Evolutionary conservation across 805 yeast species (phyloP).

Genomic region (Wickerhamiella australiensis): DNA sequence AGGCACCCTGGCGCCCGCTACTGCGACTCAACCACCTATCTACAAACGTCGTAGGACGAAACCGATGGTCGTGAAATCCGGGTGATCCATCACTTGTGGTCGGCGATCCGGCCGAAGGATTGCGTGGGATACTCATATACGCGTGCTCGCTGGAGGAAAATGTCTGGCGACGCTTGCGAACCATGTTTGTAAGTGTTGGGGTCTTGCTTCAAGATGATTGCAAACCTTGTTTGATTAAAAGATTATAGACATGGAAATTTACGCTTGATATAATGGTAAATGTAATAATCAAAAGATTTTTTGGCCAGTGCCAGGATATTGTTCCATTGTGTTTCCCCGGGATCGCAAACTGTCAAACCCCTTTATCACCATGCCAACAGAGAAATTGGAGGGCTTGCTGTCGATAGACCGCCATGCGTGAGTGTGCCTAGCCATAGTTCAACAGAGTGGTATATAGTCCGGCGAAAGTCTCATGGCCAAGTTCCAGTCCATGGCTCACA

Average conservation of each 20-base stretch:
- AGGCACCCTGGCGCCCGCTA: constrained; percentile 11
- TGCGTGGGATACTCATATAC: constrained; percentile 7
- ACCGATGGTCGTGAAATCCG: constrained; percentile 6
- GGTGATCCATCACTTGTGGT: neutral
- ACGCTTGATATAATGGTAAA: neutral
- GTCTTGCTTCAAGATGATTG: neutral
- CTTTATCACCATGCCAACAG: neutral
- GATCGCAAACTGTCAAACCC: no score
- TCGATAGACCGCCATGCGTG: no score
- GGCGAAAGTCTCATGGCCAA: no score
- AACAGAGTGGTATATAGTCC: no score
- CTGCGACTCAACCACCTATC: constrained; percentile 23
- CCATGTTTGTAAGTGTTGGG: constrained; percentile 5
- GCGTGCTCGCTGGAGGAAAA: constrained; percentile 7
- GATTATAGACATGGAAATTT: no score
- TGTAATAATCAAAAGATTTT: no score
- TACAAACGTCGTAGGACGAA: constrained; percentile 15
- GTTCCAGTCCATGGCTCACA: no score
- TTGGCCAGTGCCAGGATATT: no score
- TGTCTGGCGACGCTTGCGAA: constrained; percentile 10
- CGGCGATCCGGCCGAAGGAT: neutral
- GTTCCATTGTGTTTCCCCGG: no score
- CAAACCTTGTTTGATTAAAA: neutral
- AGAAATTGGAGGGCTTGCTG: neutral
- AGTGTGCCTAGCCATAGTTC: no score